These are phyloP conservation scores for Trichoderma simmonsii DNA, from an alignment of 2,329 filamentous ascomycete species.

Conservation along the genomic window DNA sequence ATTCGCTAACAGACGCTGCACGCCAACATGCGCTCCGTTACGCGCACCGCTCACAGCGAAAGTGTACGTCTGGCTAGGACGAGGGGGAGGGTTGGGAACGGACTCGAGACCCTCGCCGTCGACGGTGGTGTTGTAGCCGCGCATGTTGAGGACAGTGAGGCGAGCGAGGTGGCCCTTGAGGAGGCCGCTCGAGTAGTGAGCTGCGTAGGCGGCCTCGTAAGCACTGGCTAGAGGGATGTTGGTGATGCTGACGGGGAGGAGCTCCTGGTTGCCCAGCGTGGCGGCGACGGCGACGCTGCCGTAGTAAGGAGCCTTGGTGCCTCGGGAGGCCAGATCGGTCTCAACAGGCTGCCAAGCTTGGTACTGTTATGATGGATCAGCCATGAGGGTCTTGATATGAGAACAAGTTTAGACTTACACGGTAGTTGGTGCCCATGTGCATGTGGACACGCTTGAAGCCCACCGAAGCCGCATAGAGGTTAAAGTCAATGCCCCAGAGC, in stretches of 20 bases:
- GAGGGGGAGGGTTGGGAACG: slow-evolving; percentile 27
- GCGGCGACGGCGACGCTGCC: slow-evolving; percentile 57
- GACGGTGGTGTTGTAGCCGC: slow-evolving; percentile 57
- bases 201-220: slow-evolving; percentile 52
- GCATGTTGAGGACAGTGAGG: slow-evolving; percentile 56
- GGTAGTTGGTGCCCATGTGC: slow-evolving; percentile 62
- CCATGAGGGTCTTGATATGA: background rate
- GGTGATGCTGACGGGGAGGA: slow-evolving; percentile 41
- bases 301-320: slow-evolving; percentile 64
- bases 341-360: slow-evolving; percentile 57
- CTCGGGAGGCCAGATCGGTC: slow-evolving; percentile 47
- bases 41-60: slow-evolving; percentile 43
- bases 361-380: slow-evolving; percentile 36
- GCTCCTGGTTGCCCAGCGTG: slow-evolving; percentile 44
- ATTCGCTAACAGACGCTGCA: slow-evolving; percentile 56
- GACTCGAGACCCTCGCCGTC: slow-evolving; percentile 33
- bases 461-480: slow-evolving; percentile 53
- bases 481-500: slow-evolving; percentile 63
- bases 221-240: slow-evolving; percentile 42
- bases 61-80: slow-evolving; percentile 29
- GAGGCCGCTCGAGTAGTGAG: slow-evolving; percentile 41
- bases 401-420: slow-evolving; percentile 30
- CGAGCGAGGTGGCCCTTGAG: slow-evolving; percentile 38
- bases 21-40: slow-evolving; percentile 27
- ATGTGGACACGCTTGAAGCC: slow-evolving; percentile 59